A percentile compares a stretch with the other conserved stretches of the same genome.
Evolutionary conservation across 306 rosid genomes (phyloP).

Genomic region (Arachis stenosperma): DNA sequence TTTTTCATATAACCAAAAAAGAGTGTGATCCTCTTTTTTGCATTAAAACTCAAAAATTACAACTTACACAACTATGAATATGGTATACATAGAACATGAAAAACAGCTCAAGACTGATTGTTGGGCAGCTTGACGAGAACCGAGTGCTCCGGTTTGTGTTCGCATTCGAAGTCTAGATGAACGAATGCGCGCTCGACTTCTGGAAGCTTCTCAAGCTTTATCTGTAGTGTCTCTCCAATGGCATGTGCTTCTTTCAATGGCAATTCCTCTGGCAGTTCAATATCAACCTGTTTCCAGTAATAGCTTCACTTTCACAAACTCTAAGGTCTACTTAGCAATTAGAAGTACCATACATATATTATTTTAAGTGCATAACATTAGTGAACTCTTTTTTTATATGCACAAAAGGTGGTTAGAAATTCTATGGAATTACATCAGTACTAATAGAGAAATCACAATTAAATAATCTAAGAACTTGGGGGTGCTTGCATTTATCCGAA

Average conservation of each 20-base stretch:
- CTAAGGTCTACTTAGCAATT: neutral
- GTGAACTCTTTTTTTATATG: neutral
- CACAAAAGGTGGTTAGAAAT: neutral
- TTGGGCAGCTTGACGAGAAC: slow-evolving; percentile 73
- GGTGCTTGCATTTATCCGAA: neutral
- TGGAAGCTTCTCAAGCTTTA: slow-evolving; percentile 74
- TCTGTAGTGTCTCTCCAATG: slow-evolving; percentile 78
- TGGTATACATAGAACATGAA: neutral
- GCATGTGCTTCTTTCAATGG: slow-evolving; percentile 82
- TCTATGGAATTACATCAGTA: neutral
- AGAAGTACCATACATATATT: neutral
- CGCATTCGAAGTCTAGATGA: slow-evolving; percentile 96
- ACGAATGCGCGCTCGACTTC: slow-evolving; percentile 89
- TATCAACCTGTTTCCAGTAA: slow-evolving; percentile 72
- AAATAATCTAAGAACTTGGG: neutral
- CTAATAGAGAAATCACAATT: neutral
- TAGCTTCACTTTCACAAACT: slow-evolving; percentile 22
- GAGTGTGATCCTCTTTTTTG: neutral
- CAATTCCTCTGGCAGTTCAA: slow-evolving; percentile 85
- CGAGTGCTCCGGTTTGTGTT: slow-evolving; percentile 94
- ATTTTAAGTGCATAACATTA: too few relatives aligned
- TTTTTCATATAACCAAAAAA: slow-evolving; percentile 1
- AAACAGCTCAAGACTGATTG: slow-evolving; percentile 42
- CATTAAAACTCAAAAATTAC: neutral
- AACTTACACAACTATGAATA: neutral